Percentiles rank a stretch among this genome's conserved stretches.
Evolutionary conservation across 176 grass and related monocot species (phyloP).

Genomic region (Raddia distichophylla): DNA sequence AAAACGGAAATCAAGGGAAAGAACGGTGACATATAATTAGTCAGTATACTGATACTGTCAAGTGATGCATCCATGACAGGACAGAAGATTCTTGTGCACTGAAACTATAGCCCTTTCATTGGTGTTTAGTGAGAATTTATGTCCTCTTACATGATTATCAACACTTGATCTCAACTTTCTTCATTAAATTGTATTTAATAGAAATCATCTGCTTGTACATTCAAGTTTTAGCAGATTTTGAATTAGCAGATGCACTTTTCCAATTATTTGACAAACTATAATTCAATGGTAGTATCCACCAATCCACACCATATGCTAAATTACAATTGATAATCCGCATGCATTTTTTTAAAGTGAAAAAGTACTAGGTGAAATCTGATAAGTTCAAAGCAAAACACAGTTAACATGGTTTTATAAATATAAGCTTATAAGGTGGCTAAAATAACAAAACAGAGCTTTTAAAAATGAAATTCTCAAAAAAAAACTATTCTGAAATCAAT

Average conservation of each 20-base stretch:
- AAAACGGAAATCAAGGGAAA: not conserved
- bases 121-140: not conserved
- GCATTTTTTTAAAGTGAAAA: slow-evolving; percentile 16
- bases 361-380: not conserved
- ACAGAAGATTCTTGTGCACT: not conserved
- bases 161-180: not conserved
- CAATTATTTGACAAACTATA: not conserved
- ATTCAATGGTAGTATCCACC: slow-evolving; percentile 4
- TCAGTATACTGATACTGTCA: not conserved
- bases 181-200: not conserved
- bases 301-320: not conserved
- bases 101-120: not conserved
- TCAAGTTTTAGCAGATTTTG: slow-evolving; percentile 29
- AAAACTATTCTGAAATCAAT: not conserved
- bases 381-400: not conserved
- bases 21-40: not conserved
- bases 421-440: not conserved
- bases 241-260: slow-evolving; percentile 17
- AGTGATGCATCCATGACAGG: not conserved
- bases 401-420: not conserved
- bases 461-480: not conserved
- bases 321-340: slow-evolving; percentile 4
- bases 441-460: not conserved
- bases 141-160: not conserved
- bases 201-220: not conserved